A percentile compares a stretch with the other conserved stretches of the same genome.
Conservation (phyloP, 257 asterid genomes). For the Jacaranda copaia region DNA sequence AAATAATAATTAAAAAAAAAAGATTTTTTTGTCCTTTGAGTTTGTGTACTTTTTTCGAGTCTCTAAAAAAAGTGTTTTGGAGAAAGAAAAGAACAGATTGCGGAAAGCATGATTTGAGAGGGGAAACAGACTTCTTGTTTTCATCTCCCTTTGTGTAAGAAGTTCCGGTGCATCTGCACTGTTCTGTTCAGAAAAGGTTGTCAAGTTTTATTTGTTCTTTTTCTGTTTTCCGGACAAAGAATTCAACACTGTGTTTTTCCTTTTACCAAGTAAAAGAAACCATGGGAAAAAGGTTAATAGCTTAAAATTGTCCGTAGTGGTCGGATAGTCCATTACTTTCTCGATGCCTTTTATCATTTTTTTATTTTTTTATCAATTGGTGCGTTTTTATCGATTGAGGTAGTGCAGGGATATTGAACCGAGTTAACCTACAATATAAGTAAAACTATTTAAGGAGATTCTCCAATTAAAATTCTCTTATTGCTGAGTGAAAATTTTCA, state of each 20-base stretch:
- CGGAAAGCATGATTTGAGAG: slow-evolving; percentile 9
- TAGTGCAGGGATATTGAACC: too few species aligned
- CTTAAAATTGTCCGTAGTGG: too few species aligned
- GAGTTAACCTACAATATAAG: too few species aligned
- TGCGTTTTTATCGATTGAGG: too few species aligned
- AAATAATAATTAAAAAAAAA: too few species aligned
- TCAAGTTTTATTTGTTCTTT: slow-evolving; percentile 9
- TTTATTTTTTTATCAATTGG: too few species aligned
- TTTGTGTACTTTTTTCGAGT: background rate
- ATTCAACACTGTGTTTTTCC: background rate
- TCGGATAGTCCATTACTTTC: too few species aligned
- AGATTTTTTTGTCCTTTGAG: background rate
- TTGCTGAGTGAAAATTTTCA: too few species aligned
- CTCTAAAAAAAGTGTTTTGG: background rate
- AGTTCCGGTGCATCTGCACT: background rate
- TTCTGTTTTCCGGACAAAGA: slow-evolving; percentile 1
- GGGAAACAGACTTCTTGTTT: slow-evolving; percentile 27
- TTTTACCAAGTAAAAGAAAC: slow-evolving; percentile 21
- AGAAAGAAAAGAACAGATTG: slow-evolving; percentile 10
- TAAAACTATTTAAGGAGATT: too few species aligned
- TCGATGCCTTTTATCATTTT: too few species aligned
- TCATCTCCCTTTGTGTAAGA: slow-evolving; percentile 3
- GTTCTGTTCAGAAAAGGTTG: slow-evolving; percentile 6
- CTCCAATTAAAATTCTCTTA: too few species aligned
- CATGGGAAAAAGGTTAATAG: background rate